phyloP scores from a whole-genome alignment of 2,329 filamentous ascomycete genomes.

The Penicillium sp. region DNA sequence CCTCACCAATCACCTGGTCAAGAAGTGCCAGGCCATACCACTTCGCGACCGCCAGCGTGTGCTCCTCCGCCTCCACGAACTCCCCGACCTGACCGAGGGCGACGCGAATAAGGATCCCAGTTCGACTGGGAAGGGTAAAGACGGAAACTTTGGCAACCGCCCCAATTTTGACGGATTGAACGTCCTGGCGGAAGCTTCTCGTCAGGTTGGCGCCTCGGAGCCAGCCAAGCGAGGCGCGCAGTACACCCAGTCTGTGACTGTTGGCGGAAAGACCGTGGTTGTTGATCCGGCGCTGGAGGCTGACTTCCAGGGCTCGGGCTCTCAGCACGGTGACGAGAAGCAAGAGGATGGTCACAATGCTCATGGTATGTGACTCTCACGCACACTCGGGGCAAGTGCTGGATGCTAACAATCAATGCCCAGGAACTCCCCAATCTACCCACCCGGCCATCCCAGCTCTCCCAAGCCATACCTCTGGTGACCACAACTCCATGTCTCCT shows the following conservation, averaged over 20 bases:
- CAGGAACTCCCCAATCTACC: slow-evolving; percentile 32
- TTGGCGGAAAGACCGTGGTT: slow-evolving; percentile 42
- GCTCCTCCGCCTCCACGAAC: slow-evolving; percentile 68
- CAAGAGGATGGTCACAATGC: slow-evolving; percentile 12
- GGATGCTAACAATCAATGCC: slow-evolving; percentile 13
- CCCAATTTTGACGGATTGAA: slow-evolving; percentile 77
- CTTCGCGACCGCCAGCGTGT: slow-evolving; percentile 73
- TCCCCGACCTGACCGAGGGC: slow-evolving; percentile 54
- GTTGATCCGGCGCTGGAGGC: slow-evolving; percentile 45
- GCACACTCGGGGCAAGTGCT: background rate
- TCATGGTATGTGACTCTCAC: slow-evolving; percentile 10
- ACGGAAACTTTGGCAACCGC: slow-evolving; percentile 47
- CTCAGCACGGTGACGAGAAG: slow-evolving; percentile 26
- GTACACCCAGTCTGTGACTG: slow-evolving; percentile 41
- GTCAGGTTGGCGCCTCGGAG: slow-evolving; percentile 63
- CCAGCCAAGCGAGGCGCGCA: slow-evolving; percentile 44
- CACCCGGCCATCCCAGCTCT: slow-evolving; percentile 32
- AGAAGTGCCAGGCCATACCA: slow-evolving; percentile 78
- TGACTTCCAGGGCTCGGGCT: slow-evolving; percentile 36
- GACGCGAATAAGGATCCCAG: slow-evolving; percentile 41
- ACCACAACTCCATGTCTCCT: slow-evolving; percentile 36
- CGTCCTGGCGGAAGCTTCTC: slow-evolving; percentile 82
- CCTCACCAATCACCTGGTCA: slow-evolving; percentile 75
- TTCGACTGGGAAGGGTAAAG: slow-evolving; percentile 35
- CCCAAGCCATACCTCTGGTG: slow-evolving; percentile 30